A percentile compares a stretch with the other conserved stretches of the same genome.
These are phyloP conservation scores for Tulasnella sp. DNA, from an alignment of 768 basidiomycete genomes.

Conservation along the genomic window DNA sequence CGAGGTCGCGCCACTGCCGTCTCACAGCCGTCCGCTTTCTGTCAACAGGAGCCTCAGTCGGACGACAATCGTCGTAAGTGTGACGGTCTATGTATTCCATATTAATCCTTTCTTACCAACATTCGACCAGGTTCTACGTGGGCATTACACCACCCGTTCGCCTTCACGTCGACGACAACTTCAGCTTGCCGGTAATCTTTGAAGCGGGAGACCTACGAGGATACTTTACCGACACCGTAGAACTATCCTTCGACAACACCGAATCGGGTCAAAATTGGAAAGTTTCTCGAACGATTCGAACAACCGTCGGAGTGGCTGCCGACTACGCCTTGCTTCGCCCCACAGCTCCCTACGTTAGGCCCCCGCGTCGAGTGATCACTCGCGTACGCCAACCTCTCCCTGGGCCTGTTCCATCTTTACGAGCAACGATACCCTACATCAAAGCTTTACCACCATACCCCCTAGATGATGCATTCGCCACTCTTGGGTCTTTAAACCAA, in stretches of 20 bases:
- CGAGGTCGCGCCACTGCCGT: neutral
- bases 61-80: neutral
- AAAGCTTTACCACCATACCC: neutral
- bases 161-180: neutral
- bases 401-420: neutral
- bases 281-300: constrained; percentile 19
- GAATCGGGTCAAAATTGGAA: constrained; percentile 12
- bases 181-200: neutral
- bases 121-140: neutral
- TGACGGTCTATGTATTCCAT: neutral
- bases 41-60: neutral
- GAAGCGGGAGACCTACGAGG: constrained; percentile 14
- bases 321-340: constrained; percentile 52
- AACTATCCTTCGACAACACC: constrained; percentile 17
- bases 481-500: neutral
- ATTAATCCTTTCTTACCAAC: neutral
- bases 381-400: neutral
- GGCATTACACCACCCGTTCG: neutral
- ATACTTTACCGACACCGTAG: constrained; percentile 25
- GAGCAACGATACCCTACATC: neutral
- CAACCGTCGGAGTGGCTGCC: constrained; percentile 19
- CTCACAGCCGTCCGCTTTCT: neutral
- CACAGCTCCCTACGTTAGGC: constrained; percentile 45
- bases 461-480: neutral
- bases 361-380: constrained; percentile 40